Evolutionary conservation across 2,329 filamentous ascomycete species (phyloP).

Genomic region (Epichloe hybrida): DNA sequence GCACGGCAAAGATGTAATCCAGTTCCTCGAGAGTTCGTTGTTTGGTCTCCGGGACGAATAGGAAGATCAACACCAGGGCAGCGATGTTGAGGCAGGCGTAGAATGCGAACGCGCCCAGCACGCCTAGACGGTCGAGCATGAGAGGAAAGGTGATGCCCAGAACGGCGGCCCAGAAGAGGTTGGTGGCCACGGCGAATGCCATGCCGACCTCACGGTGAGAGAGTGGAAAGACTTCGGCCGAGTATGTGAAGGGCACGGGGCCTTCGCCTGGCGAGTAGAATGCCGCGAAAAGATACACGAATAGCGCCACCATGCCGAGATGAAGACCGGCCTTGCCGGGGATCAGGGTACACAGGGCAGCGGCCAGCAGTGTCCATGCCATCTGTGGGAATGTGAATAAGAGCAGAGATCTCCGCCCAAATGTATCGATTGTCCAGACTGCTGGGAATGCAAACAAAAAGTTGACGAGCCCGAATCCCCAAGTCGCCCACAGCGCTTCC

Average conservation of each 20-base stretch:
- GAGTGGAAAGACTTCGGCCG: slow-evolving; percentile 56
- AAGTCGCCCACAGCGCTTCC: slow-evolving; percentile 44
- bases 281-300: slow-evolving; percentile 41
- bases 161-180: slow-evolving; percentile 45
- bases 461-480: slow-evolving; percentile 44
- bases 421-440: slow-evolving; percentile 45
- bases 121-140: slow-evolving; percentile 31
- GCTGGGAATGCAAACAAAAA: slow-evolving; percentile 46
- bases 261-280: slow-evolving; percentile 44
- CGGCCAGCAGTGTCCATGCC: slow-evolving; percentile 26
- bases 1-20: slow-evolving; percentile 48
- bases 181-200: slow-evolving; percentile 55
- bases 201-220: slow-evolving; percentile 61
- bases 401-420: slow-evolving; percentile 38
- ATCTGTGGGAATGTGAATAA: slow-evolving; percentile 30
- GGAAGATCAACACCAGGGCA: slow-evolving; percentile 41
- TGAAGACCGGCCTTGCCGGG: slow-evolving; percentile 21
- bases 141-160: slow-evolving; percentile 50
- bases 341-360: slow-evolving; percentile 38
- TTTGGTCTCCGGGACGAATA: slow-evolving; percentile 46
- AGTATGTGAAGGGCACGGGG: slow-evolving; percentile 54
- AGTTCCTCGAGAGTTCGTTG: slow-evolving; percentile 39
- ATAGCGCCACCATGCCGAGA: slow-evolving; percentile 36
- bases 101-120: slow-evolving; percentile 37
- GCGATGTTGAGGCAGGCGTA: slow-evolving; percentile 43